Conservation (phyloP, 306 rosid species). For the Cyclanthera cordifolia region DNA sequence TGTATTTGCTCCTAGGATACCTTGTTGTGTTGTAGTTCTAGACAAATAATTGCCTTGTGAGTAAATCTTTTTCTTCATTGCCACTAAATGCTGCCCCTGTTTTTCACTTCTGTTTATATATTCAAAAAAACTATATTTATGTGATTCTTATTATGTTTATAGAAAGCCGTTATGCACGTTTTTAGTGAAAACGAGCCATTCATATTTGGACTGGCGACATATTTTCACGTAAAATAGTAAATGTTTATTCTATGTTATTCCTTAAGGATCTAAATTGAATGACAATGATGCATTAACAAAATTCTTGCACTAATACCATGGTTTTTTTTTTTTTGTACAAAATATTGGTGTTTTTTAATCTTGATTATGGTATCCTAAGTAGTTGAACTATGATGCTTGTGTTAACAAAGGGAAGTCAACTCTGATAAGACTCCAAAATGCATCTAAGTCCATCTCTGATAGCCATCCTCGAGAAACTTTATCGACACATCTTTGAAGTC, state of each 20-base stretch:
- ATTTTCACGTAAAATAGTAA: not conserved
- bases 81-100: not conserved
- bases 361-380: too few species aligned
- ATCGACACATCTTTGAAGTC: too few species aligned
- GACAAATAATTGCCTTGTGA: constrained; percentile 1
- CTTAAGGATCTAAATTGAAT: not conserved
- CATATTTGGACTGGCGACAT: not conserved
- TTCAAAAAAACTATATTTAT: not conserved
- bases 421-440: too few species aligned
- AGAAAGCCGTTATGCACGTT: not conserved
- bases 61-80: not conserved
- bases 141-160: not conserved
- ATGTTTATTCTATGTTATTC: not conserved
- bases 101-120: not conserved
- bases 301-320: not conserved
- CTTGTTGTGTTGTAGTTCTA: constrained; percentile 5
- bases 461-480: too few species aligned
- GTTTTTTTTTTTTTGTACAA: too few species aligned
- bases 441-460: too few species aligned
- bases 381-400: not conserved
- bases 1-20: not conserved
- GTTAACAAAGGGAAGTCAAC: too few species aligned
- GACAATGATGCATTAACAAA: not conserved
- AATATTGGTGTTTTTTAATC: too few species aligned
- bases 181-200: not conserved